Conservation (phyloP, 2,329 filamentous ascomycete genomes). For the Colletotrichum sp. region DNA sequence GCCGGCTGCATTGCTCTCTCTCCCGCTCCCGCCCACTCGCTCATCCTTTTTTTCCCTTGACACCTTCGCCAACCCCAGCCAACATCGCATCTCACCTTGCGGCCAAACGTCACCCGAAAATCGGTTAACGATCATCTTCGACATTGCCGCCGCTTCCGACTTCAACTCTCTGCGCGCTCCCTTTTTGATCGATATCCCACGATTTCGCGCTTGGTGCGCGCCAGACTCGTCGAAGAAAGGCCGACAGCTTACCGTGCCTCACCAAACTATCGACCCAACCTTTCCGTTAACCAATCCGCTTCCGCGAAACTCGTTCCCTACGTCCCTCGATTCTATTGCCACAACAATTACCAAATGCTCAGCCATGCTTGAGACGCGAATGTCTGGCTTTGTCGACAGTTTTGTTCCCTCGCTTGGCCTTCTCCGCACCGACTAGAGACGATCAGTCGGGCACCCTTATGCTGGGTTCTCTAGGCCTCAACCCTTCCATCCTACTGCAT, state of each 20-base stretch:
- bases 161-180: neutral
- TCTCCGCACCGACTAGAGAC: neutral
- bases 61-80: neutral
- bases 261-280: neutral
- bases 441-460: constrained; percentile 2
- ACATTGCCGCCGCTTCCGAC: neutral
- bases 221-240: neutral
- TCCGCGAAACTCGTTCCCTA: neutral
- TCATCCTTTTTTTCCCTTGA: neutral
- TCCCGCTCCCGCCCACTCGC: constrained; percentile 8
- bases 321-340: neutral
- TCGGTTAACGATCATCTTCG: neutral
- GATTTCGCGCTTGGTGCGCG: neutral
- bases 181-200: neutral
- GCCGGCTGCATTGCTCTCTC: constrained; percentile 21
- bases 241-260: neutral
- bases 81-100: constrained; percentile 32
- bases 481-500: constrained; percentile 22
- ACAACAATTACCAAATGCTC: constrained; percentile 27
- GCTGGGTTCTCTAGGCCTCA: neutral
- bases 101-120: constrained; percentile 34
- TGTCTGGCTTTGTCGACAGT: constrained; percentile 26
- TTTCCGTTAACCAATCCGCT: neutral
- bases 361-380: constrained; percentile 37
- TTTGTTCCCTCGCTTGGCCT: constrained; percentile 2